Conservation (phyloP, 179 eudicot species). For the Actinidia polygama region DNA sequence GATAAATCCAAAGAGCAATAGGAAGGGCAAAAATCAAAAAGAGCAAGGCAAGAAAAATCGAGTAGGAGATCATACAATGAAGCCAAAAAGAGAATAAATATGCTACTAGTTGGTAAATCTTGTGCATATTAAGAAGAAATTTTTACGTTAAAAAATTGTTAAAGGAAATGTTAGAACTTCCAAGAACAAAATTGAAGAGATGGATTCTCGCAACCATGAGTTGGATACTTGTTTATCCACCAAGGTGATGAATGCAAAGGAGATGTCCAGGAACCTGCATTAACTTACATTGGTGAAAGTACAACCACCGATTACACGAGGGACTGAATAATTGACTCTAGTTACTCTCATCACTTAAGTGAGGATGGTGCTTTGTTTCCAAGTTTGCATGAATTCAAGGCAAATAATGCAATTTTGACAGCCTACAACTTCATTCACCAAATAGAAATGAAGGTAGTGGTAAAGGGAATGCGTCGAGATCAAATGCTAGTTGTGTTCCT, state of each 20-base stretch:
- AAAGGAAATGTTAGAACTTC: constrained; percentile 20
- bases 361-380: constrained; percentile 1
- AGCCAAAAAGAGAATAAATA: too few species aligned
- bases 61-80: too few species aligned
- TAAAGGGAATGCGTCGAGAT: neutral
- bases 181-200: neutral
- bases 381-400: neutral
- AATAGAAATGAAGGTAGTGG: constrained; percentile 4
- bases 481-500: neutral
- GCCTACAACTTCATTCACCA: constrained; percentile 12
- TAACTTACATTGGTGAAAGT: neutral
- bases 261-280: neutral
- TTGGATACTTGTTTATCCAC: constrained; percentile 25
- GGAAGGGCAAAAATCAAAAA: neutral
- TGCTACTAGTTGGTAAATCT: constrained; percentile 9
- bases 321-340: constrained; percentile 16
- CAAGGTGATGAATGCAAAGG: neutral
- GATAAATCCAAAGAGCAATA: neutral
- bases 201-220: neutral
- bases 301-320: neutral
- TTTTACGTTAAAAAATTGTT: neutral
- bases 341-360: constrained; percentile 10
- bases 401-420: neutral
- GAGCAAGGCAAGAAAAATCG: neutral
- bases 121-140: neutral